Percentiles rank a stretch among this genome's conserved stretches.
Evolutionary conservation across 192 early-diverging fungal species (phyloP).

Genomic region (Coemansia brasiliensis): DNA sequence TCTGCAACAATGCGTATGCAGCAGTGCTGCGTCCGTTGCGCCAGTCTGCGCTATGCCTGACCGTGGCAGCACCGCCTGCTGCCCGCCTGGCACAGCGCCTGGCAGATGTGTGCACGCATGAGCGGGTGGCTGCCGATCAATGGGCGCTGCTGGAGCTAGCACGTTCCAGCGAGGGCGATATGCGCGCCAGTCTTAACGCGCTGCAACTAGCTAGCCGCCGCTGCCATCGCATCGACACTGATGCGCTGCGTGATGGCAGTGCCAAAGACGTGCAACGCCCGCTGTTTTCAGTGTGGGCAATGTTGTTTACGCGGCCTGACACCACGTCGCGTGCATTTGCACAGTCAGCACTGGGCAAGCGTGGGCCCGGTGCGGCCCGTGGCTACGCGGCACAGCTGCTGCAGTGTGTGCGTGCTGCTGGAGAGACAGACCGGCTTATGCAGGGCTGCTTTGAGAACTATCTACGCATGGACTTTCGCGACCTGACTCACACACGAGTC

Average conservation of each 20-base stretch:
- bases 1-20: slow-evolving; percentile 96
- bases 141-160: slow-evolving; percentile 73
- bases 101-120: slow-evolving; percentile 74
- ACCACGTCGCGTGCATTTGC: slow-evolving; percentile 14
- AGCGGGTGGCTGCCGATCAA: slow-evolving; percentile 72
- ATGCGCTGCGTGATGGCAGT: slow-evolving; percentile 58
- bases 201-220: slow-evolving; percentile 61
- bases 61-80: slow-evolving; percentile 67
- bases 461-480: slow-evolving; percentile 74
- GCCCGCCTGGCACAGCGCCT: slow-evolving; percentile 72
- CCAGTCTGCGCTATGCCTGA: slow-evolving; percentile 68
- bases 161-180: slow-evolving; percentile 81
- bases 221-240: slow-evolving; percentile 34
- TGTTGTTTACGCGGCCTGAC: slow-evolving; percentile 65
- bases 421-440: slow-evolving; percentile 86
- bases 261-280: slow-evolving; percentile 79
- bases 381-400: slow-evolving; percentile 41
- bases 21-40: slow-evolving; percentile 84
- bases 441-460: slow-evolving; percentile 95
- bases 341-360: slow-evolving; percentile 13
- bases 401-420: slow-evolving; percentile 55
- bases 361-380: slow-evolving; percentile 7
- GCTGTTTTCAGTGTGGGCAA: slow-evolving; percentile 80
- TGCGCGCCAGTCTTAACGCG: slow-evolving; percentile 85
- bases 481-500: slow-evolving; percentile 67